phyloP scores from a whole-genome alignment of 2,329 filamentous ascomycete genomes.

The Apiospora aurea region DNA sequence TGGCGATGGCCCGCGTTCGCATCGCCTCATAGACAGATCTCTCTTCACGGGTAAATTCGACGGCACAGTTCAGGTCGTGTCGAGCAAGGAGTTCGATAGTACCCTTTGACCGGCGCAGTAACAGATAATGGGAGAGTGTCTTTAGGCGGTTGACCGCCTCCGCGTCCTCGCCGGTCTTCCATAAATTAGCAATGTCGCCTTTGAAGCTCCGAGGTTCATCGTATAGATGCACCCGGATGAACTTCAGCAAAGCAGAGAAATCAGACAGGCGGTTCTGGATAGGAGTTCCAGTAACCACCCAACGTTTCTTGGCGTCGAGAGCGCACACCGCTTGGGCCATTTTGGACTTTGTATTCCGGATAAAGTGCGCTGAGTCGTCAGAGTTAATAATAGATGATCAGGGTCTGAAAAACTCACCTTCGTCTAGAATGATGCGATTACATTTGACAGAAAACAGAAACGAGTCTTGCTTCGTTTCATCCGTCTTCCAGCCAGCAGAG shows the following conservation, averaged over 20 bases:
- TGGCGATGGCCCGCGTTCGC: conserved; percentile 37
- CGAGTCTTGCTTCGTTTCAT: no score
- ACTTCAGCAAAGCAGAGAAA: conserved; percentile 49
- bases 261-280: conserved; percentile 54
- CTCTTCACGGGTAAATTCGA: conserved; percentile 46
- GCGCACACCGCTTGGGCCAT: conserved; percentile 47
- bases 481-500: no score
- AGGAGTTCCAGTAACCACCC: conserved; percentile 56
- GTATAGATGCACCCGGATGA: conserved; percentile 51
- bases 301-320: conserved; percentile 46
- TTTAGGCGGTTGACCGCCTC: conserved; percentile 50
- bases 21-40: conserved; percentile 44
- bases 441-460: conserved; percentile 44
- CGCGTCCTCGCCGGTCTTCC: conserved; percentile 46
- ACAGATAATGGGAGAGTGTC: conserved; percentile 44
- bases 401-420: conserved; percentile 38
- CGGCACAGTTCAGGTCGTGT: background rate
- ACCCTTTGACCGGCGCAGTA: conserved; percentile 49
- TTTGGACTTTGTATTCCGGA: conserved; percentile 43
- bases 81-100: conserved; percentile 29
- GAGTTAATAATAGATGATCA: background rate
- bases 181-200: conserved; percentile 44
- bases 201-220: conserved; percentile 47
- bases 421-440: conserved; percentile 49
- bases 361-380: conserved; percentile 45